Percentiles rank a stretch among this genome's conserved stretches.
Conservation (phyloP, 148 eudicot species). For the Camellia lanceoleosa region DNA sequence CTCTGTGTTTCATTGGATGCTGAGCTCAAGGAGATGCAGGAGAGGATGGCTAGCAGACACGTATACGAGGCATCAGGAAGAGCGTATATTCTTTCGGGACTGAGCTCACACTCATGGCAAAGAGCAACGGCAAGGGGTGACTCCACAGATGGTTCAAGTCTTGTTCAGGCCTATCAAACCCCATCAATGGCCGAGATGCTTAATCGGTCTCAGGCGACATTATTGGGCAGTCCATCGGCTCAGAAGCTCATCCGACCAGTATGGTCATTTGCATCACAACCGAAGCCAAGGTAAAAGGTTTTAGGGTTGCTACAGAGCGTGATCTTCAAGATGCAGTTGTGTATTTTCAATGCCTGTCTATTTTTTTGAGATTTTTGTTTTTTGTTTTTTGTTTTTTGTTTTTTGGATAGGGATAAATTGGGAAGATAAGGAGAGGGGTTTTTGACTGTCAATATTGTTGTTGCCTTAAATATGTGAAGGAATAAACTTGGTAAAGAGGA, state of each 20-base stretch:
- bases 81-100: constrained; percentile 85
- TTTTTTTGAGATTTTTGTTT: not conserved
- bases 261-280: constrained; percentile 38
- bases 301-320: not conserved
- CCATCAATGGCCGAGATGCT: constrained; percentile 67
- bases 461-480: constrained; percentile 25
- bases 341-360: not conserved
- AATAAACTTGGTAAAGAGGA: constrained; percentile 22
- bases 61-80: constrained; percentile 81
- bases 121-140: constrained; percentile 80
- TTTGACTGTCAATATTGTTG: constrained; percentile 19
- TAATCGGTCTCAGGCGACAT: constrained; percentile 60
- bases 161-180: constrained; percentile 64
- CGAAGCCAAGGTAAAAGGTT: constrained; percentile 40
- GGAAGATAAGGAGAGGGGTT: constrained; percentile 4
- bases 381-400: constrained; percentile 2
- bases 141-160: constrained; percentile 53
- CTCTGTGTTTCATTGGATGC: constrained; percentile 53
- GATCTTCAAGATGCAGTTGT: not conserved
- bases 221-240: constrained; percentile 39
- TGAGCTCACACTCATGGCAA: constrained; percentile 95
- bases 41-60: constrained; percentile 72
- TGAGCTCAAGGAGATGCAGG: constrained; percentile 84
- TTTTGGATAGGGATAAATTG: constrained; percentile 17
- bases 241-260: constrained; percentile 40